A percentile compares a stretch with the other conserved stretches of the same genome.
Evolutionary conservation across 768 basidiomycete genomes (phyloP).

Genomic region (Rhodotorula taiwanensis): DNA sequence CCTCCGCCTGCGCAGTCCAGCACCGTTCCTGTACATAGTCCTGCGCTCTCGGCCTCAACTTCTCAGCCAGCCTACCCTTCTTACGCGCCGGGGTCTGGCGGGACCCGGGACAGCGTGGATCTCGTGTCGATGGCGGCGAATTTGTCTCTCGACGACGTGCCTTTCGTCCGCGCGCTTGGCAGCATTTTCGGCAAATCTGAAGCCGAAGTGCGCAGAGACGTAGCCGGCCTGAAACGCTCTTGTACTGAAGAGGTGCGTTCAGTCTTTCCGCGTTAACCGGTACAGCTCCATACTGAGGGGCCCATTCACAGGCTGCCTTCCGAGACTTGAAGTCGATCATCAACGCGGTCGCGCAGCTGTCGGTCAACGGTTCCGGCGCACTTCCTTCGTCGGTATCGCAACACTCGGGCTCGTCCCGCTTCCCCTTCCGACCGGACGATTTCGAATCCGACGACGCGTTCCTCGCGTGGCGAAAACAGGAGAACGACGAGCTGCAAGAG

Average conservation of each 20-base stretch:
- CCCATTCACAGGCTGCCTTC: conserved; percentile 28
- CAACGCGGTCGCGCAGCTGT: conserved; percentile 81
- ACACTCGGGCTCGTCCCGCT: conserved; percentile 47
- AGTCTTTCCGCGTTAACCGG: conserved; percentile 44
- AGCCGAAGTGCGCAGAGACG: conserved; percentile 62
- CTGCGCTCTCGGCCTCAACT: conserved; percentile 48
- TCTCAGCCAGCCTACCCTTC: conserved; percentile 10
- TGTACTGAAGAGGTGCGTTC: conserved; percentile 67
- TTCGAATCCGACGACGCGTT: conserved; percentile 77
- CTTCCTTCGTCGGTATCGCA: background rate
- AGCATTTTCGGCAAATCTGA: conserved; percentile 68
- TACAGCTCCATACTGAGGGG: too few species aligned
- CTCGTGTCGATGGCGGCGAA: conserved; percentile 54
- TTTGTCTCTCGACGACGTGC: conserved; percentile 64
- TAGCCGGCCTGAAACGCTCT: conserved; percentile 57
- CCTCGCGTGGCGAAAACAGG: conserved; percentile 71
- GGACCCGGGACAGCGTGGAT: conserved; percentile 46
- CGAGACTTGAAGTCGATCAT: conserved; percentile 61
- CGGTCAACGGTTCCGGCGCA: background rate
- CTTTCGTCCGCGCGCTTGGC: conserved; percentile 62
- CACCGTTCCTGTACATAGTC: conserved; percentile 45
- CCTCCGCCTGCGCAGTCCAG: conserved; percentile 43
- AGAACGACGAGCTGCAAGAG: conserved; percentile 77
- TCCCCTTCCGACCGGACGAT: conserved; percentile 79
- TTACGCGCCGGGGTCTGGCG: conserved; percentile 46